These are phyloP conservation scores for Sutorius eximius DNA, from an alignment of 1,284 basidiomycete species.

Conservation along the genomic window DNA sequence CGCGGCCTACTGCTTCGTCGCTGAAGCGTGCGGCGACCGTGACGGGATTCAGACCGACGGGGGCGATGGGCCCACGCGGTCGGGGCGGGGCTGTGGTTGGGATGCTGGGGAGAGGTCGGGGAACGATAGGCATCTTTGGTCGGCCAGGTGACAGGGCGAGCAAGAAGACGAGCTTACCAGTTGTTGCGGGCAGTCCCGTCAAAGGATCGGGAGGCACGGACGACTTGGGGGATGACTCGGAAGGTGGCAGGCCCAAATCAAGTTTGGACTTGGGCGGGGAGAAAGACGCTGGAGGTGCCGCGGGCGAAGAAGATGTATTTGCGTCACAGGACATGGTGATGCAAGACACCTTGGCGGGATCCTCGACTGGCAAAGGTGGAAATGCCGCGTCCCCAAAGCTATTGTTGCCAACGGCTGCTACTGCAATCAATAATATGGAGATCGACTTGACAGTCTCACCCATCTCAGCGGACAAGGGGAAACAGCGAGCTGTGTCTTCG, in stretches of 20 bases:
- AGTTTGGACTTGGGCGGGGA: neutral
- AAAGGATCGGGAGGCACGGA: constrained; percentile 38
- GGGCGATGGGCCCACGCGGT: neutral
- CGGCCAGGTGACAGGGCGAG: constrained; percentile 53
- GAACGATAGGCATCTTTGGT: constrained; percentile 26
- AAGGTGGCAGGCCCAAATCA: neutral
- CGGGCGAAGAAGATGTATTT: constrained; percentile 37
- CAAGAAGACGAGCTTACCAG: constrained; percentile 61
- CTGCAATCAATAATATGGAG: neutral
- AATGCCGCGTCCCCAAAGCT: neutral
- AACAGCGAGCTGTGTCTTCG: constrained; percentile 31
- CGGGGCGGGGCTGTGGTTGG: constrained; percentile 1
- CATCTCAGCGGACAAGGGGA: constrained; percentile 31
- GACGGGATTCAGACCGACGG: constrained; percentile 5
- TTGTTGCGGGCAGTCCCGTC: constrained; percentile 56
- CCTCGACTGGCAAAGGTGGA: neutral
- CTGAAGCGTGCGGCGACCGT: constrained; percentile 29
- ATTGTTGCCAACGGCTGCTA: neutral
- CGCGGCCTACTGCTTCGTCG: constrained; percentile 35
- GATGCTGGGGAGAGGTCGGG: constrained; percentile 17
- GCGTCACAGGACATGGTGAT: constrained; percentile 7
- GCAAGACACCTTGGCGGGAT: neutral
- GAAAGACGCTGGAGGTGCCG: constrained; percentile 10
- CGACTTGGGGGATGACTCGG: neutral
- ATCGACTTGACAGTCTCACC: constrained; percentile 21